Percentiles rank a stretch among this genome's conserved stretches.
Evolutionary conservation across 768 basidiomycete species (phyloP).

Genomic region (Clitopilus hobsonii): DNA sequence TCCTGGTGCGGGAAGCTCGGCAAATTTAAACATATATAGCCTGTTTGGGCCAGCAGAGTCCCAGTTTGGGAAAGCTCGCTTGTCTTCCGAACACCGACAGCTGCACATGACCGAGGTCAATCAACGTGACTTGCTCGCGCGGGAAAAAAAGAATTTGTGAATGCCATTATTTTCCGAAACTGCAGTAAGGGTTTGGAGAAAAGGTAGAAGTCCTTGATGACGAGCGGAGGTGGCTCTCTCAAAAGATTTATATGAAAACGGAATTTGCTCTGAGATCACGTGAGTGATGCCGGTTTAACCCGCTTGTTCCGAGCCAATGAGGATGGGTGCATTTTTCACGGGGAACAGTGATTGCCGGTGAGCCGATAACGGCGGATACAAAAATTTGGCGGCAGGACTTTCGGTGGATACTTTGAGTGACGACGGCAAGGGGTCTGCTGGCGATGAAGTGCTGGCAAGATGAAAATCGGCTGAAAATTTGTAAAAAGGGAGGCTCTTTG

Average conservation of each 20-base stretch:
- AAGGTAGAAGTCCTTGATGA: slow-evolving; percentile 13
- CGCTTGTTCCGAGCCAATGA: slow-evolving; percentile 12
- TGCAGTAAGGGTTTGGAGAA: too few relatives aligned
- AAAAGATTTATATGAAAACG: slow-evolving; percentile 13
- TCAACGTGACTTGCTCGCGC: too few relatives aligned
- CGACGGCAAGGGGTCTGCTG: not conserved
- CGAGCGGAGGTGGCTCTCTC: not conserved
- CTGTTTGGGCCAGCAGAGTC: too few relatives aligned
- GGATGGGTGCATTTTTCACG: slow-evolving; percentile 4
- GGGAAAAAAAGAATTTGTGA: too few relatives aligned
- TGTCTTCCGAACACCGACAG: too few relatives aligned
- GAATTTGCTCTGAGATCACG: slow-evolving; percentile 8
- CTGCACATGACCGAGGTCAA: too few relatives aligned
- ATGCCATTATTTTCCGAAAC: too few relatives aligned
- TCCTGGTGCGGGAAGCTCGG: too few relatives aligned
- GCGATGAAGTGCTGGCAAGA: not conserved
- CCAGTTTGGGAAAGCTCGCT: too few relatives aligned
- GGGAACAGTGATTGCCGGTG: not conserved
- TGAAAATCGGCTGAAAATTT: not conserved
- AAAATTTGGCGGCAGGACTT: not conserved
- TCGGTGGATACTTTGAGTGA: not conserved
- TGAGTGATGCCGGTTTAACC: slow-evolving; percentile 16
- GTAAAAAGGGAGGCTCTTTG: not conserved
- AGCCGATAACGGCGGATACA: not conserved
- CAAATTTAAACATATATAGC: too few relatives aligned